Base-by-base conservation (phyloP, 306 rosid genomes). In the Luffa acutangula region DNA sequence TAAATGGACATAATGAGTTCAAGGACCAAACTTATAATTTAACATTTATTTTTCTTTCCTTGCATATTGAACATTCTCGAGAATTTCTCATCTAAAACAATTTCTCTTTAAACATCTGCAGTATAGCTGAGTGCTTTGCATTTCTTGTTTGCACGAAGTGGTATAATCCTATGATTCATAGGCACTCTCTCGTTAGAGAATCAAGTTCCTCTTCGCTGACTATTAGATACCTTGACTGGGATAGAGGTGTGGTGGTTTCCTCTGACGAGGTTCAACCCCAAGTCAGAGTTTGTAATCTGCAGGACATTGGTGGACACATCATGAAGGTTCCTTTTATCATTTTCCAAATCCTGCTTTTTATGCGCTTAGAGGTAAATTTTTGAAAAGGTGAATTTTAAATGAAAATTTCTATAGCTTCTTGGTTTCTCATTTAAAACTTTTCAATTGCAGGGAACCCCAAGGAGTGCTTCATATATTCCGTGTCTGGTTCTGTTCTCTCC, bases 121-220 rank as follows among this genome's bases (percentile, higher is more conserved):
- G 98, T 33, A 91, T 94, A 76, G 97, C 97, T n/a, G 93, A 94
- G 88, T 90, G 97, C 87, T 94, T 94, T 91, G 87, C 98, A 48
- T 92, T 91, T 87, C 98, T 94, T 84, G 95, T 92, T 75, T 94
- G 95, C 89, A 92, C 97, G 18, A 94, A 91, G 90, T 94, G 98
- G 98, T 88, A 91, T 82, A 94, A 94, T 87, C 91, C 98, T 81
- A 79, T 90, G 74, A 92, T 94, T 83, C 97, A 92, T 69, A 88
- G 95, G 76, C 90, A 85, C 36, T 80, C 88, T 84, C 87, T 83
- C 60, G 72, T 89, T 56, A 82, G 86, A 75, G 97, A 87, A 86
- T 87, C 97, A 37, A 78, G 85, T 80, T 83, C 89, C 3, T 88
- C 95, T 37, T 88, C 94, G 53, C 64, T 84, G 87, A 79, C 66